Conservation (phyloP, 371 early-diverging fungal species). For the Rhizomucor miehei region DNA sequence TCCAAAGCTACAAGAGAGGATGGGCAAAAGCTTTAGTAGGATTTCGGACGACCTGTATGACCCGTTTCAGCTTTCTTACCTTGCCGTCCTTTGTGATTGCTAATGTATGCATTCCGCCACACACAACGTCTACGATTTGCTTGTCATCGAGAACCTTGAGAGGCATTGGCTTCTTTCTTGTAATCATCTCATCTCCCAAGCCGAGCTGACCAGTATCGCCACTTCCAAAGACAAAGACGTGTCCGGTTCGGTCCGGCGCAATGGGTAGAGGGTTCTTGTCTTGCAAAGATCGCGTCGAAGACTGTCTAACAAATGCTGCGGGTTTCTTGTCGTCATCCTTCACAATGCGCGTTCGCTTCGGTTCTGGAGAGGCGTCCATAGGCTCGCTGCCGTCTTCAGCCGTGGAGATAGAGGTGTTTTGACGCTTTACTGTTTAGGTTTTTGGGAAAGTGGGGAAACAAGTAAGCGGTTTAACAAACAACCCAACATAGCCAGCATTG, state of each 20-base stretch:
- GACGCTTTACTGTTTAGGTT: too few species aligned
- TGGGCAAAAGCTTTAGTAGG: background rate
- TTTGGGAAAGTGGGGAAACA: too few species aligned
- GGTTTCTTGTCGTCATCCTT: background rate
- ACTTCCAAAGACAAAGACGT: slow-evolving; percentile 90
- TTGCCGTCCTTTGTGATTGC: slow-evolving; percentile 74
- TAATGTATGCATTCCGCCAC: slow-evolving; percentile 90
- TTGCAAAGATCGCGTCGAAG: slow-evolving; percentile 2
- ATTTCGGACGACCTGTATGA: background rate
- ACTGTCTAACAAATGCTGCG: background rate
- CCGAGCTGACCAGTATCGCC: slow-evolving; percentile 98
- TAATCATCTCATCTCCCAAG: slow-evolving; percentile 76
- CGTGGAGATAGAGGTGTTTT: too few species aligned
- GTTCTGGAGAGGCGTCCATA: too few species aligned
- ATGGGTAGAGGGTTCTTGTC: slow-evolving; percentile 17
- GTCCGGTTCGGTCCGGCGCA: slow-evolving; percentile 43
- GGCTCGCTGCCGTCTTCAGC: too few species aligned
- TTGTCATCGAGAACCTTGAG: slow-evolving; percentile 61
- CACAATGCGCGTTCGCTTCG: background rate
- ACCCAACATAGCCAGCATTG: too few species aligned
- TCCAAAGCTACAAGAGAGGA: slow-evolving; percentile 50
- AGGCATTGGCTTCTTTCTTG: slow-evolving; percentile 72
- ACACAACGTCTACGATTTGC: slow-evolving; percentile 73
- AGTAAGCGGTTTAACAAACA: too few species aligned
- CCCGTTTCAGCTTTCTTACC: slow-evolving; percentile 35